Evolutionary conservation across 164 flowering plant genomes (phyloP).

Genomic region (Liriodendron chinense): DNA sequence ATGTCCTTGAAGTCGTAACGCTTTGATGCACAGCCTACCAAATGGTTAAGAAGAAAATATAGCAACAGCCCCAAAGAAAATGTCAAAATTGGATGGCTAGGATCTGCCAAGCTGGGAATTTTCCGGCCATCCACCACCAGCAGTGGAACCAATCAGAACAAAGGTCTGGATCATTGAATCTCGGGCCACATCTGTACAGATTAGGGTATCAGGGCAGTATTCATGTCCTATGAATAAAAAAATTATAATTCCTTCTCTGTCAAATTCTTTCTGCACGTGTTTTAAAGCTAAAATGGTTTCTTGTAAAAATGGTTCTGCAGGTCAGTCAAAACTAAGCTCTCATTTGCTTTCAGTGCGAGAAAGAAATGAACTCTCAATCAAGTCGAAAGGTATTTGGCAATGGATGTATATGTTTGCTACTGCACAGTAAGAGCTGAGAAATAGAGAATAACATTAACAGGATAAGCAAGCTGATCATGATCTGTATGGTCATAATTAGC

Average conservation of each 20-base stretch:
- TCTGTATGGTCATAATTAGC: neutral
- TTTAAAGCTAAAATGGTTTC: neutral
- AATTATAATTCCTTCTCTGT: neutral
- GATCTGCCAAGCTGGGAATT: neutral
- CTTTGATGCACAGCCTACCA: neutral
- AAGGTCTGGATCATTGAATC: neutral
- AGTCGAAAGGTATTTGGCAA: constrained; percentile 26
- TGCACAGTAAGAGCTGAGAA: neutral
- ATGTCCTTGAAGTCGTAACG: too few relatives aligned
- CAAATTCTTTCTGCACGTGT: neutral
- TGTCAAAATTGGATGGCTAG: neutral
- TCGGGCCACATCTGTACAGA: neutral
- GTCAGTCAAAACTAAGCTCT: constrained; percentile 19
- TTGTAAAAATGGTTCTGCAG: constrained; percentile 30
- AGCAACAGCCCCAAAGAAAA: neutral
- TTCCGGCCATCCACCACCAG: neutral
- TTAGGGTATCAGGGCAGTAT: neutral
- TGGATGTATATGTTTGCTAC: neutral
- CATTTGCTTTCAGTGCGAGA: constrained; percentile 9
- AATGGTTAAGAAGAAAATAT: neutral
- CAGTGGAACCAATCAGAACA: neutral
- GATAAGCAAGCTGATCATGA: neutral
- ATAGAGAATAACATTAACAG: neutral
- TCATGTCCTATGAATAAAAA: neutral
- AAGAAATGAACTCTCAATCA: constrained; percentile 19